phyloP scores from a whole-genome alignment of 2,329 filamentous ascomycete genomes.

The Lecanicillium sp. region DNA sequence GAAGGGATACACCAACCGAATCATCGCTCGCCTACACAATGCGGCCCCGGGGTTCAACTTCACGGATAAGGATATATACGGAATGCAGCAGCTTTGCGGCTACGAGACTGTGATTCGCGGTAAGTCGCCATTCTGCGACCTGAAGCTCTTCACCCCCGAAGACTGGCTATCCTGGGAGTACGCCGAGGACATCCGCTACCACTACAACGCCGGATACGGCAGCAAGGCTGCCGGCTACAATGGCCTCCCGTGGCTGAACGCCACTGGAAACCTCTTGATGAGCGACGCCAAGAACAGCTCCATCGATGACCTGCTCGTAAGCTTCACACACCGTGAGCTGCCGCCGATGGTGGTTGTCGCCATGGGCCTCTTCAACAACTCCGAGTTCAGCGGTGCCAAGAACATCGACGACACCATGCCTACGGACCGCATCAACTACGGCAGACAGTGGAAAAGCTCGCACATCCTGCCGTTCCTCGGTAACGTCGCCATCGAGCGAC shows the following conservation, averaged over 20 bases:
- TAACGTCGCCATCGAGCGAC: constrained; percentile 60
- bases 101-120: constrained; percentile 61
- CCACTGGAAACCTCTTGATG: constrained; percentile 47
- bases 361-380: constrained; percentile 66
- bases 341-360: constrained; percentile 62
- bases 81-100: constrained; percentile 60
- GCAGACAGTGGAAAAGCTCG: constrained; percentile 57
- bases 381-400: constrained; percentile 44
- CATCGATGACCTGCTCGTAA: constrained; percentile 56
- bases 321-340: constrained; percentile 64
- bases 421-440: constrained; percentile 53
- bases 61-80: constrained; percentile 55
- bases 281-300: constrained; percentile 22
- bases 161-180: constrained; percentile 65
- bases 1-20: constrained; percentile 53
- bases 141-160: constrained; percentile 51
- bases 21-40: constrained; percentile 49
- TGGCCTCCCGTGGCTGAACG: constrained; percentile 62
- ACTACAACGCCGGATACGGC: constrained; percentile 62
- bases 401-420: constrained; percentile 59
- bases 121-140: constrained; percentile 54
- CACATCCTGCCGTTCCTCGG: constrained; percentile 59
- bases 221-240: constrained; percentile 50
- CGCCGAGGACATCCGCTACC: constrained; percentile 56
- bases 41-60: constrained; percentile 56